Evolutionary conservation across 805 yeast species (phyloP), one percentile per base, ranked within the genome.

Genomic region (Zygoascus tannicola): DNA sequence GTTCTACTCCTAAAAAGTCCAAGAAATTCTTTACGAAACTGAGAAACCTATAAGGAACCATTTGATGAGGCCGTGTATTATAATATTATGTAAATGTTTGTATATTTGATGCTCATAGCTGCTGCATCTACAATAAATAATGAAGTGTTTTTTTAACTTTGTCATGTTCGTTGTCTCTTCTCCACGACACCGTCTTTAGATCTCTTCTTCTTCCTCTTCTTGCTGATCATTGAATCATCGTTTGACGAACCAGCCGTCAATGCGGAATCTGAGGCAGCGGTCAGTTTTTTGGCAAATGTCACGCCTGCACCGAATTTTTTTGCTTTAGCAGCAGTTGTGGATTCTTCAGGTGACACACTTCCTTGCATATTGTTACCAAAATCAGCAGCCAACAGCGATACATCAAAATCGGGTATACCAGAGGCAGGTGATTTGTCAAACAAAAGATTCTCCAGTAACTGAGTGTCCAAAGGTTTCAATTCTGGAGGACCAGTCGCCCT

Each of bases 321-420:
- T 23, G 21, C 23, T 8, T n/a, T 3, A 15, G 20, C 22, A 8
- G 3, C 4, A 4, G 15, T 32, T 5, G 20, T 20, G 7, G 8
- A 7, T 7, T 21, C 28, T 16, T 37, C 40, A 15, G 33, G 32
- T 20, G 15, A 21, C 2, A 22, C 37, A 3, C 20, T 16, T 23
- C 26, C 18, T 22, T 23, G 26, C 5, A 12, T 14, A 38, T n/a
- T n/a, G 5, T 35, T 33, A 7, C 32, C 44, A 30, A 37, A 14
- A 35, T 32, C 32, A 46, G 79, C 71, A 3, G 84, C 92, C 54
- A 85, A 69, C 49, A 78, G 74, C 3, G 77, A 65, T 7, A 82
- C 65, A 51, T 81, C 83, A 56, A 84, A 82, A 0, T 90, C 94
- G 0, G 88, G 85, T 14, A 85, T 73, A 1, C 92, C 92, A 44